Evolutionary conservation across 371 early-diverging fungal species (phyloP), one percentile per base, ranked within the genome.

Genomic region (Fennellomyces sp.): DNA sequence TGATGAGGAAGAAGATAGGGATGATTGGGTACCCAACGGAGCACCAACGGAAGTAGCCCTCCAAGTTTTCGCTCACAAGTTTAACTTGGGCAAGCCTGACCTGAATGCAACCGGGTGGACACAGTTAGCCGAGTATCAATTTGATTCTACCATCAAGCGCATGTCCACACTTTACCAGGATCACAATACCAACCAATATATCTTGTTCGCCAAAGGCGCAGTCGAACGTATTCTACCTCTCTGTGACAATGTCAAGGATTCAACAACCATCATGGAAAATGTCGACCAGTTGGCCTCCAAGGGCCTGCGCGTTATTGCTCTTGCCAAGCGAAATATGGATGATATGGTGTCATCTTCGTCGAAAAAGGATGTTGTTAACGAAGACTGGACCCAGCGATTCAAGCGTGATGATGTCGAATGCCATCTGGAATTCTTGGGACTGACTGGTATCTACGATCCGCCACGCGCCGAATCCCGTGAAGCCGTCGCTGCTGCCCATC

Each of bases 391-490:
- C 21, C 54, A 73, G 26, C 66, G 66, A 52, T 62, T 58, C 26
- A 65, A 61, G 21, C 82, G 86, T 21, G 82, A 84, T 6, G 53
- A 70, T 2, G 58, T 86, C 5, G 96, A 96, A 63, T 48, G 57
- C 33, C 69, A 88, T 36, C 76, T 97, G 57, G 73, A 68, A 7
- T 95, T 95, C 65, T 68, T 96, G 33, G 97, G 96, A 0, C 72
- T 97, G 8, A 90, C 93, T 39, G 96, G 95, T n/a, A 82, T 96
- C 51, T 91, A 92, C 59, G 98, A 95, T 66, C 96, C 96, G 11
- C 94, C 96, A 11, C 90, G 91, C 5, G 68, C 81, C 10, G 90
- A 89, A 69, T 82, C 86, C 0, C 61, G 82, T 47, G 75, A 78
- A 4, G 93, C 93, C 48, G 94, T 96, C 13, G 71, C 83, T 60